A percentile compares a stretch with the other conserved stretches of the same genome.
Conservation (phyloP, 305 asterid species). For the Solanum aculeatissimum region DNA sequence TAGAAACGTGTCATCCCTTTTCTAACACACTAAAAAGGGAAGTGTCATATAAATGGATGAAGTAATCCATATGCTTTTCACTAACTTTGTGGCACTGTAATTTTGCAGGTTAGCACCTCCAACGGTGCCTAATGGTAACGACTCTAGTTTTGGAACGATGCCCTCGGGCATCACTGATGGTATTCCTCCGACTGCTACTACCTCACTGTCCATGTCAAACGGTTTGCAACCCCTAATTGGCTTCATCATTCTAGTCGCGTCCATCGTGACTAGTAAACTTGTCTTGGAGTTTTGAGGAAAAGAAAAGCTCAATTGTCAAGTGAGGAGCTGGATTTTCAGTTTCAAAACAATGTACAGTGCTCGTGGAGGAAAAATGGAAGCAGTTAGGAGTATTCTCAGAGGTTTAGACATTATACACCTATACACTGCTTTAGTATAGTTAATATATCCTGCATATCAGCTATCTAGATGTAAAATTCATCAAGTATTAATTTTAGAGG, state of each 20-base stretch:
- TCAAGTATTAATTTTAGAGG: neutral
- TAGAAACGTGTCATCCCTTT: neutral
- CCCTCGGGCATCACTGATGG: slow-evolving; percentile 30
- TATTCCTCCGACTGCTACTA: slow-evolving; percentile 23
- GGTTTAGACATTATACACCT: neutral
- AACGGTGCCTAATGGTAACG: slow-evolving; percentile 19
- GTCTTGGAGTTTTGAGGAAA: slow-evolving; percentile 5
- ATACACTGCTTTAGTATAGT: neutral
- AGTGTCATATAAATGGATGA: neutral
- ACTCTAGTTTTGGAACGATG: slow-evolving; percentile 43
- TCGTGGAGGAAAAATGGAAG: neutral
- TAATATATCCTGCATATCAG: neutral
- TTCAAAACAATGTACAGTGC: slow-evolving; percentile 21
- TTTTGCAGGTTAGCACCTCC: slow-evolving; percentile 35
- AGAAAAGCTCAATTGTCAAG: neutral
- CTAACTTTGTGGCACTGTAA: neutral
- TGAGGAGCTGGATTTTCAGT: neutral
- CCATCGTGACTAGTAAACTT: slow-evolving; percentile 20
- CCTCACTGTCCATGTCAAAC: slow-evolving; percentile 29
- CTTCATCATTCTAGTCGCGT: slow-evolving; percentile 21
- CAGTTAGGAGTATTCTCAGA: neutral
- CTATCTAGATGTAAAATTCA: neutral
- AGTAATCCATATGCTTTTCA: neutral
- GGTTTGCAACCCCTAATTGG: slow-evolving; percentile 28
- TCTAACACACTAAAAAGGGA: neutral